A percentile compares a stretch with the other conserved stretches of the same genome.
Conservation (phyloP, 2,329 filamentous ascomycete species). For the Fonsecaea nubica region DNA sequence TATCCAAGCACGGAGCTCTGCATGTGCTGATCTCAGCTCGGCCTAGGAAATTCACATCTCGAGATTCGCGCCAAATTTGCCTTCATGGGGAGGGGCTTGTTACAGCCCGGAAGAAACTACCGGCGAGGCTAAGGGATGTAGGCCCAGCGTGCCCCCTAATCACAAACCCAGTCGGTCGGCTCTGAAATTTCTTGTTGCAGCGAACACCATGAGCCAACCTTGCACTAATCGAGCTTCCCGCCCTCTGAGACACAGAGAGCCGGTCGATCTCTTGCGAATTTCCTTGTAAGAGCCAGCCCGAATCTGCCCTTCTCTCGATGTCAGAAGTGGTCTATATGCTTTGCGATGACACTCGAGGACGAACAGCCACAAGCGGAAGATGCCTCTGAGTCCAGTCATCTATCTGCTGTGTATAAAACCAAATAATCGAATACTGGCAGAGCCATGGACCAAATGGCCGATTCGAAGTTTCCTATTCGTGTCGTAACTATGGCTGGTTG, state of each 20-base stretch:
- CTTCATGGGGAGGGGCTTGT: not conserved
- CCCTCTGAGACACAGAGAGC: not conserved
- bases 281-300: not conserved
- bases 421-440: not conserved
- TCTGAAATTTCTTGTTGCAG: not conserved
- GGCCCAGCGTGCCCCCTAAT: not conserved
- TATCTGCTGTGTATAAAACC: not conserved
- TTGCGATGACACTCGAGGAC: not conserved
- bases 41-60: not conserved
- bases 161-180: not conserved
- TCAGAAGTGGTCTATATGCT: not conserved
- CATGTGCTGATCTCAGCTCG: not conserved
- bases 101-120: conserved; percentile 14
- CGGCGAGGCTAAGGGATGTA: conserved; percentile 1
- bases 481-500: conserved; percentile 6
- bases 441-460: not conserved
- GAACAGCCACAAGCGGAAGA: not conserved
- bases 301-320: not conserved
- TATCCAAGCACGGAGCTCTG: not conserved
- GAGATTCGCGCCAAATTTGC: not conserved
- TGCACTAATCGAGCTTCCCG: not conserved
- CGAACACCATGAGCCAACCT: not conserved
- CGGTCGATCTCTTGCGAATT: not conserved
- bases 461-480: not conserved
- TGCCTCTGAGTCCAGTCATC: not conserved